These are phyloP conservation scores for Guadua angustifolia DNA, from an alignment of 176 grass and related monocot genomes.

Conservation along the genomic window DNA sequence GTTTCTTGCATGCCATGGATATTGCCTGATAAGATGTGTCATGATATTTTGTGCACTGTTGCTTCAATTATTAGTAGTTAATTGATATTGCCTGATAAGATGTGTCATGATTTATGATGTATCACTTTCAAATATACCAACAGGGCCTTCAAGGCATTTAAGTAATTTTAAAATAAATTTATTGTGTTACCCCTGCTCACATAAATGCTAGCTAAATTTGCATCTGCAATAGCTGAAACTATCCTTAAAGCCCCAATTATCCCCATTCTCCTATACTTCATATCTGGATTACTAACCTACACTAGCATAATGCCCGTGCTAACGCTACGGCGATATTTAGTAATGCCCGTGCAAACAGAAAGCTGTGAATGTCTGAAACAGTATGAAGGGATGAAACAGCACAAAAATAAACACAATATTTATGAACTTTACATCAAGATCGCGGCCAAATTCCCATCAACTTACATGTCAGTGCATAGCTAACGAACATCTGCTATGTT, in stretches of 20 bases:
- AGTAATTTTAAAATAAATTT: slow-evolving; percentile 20
- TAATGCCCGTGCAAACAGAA: background rate
- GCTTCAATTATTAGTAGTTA: background rate
- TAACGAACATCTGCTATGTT: background rate
- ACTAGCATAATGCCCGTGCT: no score
- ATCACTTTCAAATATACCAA: slow-evolving; percentile 25
- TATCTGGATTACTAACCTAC: slow-evolving; percentile 90
- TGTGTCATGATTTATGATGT: slow-evolving; percentile 8
- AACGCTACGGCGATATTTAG: no score
- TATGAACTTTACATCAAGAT: background rate
- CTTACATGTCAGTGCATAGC: slow-evolving; percentile 32
- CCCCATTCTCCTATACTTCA: slow-evolving; percentile 90
- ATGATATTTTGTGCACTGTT: slow-evolving; percentile 22
- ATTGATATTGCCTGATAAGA: background rate
- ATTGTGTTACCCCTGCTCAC: background rate
- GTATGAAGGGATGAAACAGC: background rate
- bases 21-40: no score
- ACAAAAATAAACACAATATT: background rate
- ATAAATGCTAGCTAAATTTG: slow-evolving; percentile 34
- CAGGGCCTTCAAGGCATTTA: slow-evolving; percentile 17
- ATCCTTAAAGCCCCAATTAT: slow-evolving; percentile 94
- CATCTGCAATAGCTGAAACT: slow-evolving; percentile 68
- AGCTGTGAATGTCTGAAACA: background rate
- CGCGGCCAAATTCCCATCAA: background rate
- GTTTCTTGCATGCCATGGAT: no score